Conservation (phyloP, 176 grass and related monocot species). For the Themeda triandra region DNA sequence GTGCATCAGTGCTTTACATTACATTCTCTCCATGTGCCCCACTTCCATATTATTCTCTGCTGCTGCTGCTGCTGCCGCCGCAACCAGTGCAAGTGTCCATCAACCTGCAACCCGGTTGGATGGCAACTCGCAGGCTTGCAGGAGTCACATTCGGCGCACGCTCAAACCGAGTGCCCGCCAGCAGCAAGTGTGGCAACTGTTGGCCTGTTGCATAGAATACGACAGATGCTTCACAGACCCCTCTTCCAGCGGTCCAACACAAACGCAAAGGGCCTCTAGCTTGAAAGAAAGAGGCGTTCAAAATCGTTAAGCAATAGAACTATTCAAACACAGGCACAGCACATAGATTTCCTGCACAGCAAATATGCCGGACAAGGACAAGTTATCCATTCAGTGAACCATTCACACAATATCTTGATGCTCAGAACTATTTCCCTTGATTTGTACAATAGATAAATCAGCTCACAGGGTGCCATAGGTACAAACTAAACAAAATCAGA, state of each 20-base stretch:
- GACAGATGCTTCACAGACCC: neutral
- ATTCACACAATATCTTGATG: neutral
- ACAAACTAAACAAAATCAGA: neutral
- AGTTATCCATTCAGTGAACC: neutral
- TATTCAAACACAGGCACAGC: neutral
- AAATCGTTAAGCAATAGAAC: neutral
- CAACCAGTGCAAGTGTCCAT: conserved; percentile 7
- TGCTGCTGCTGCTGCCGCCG: neutral
- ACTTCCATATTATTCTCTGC: neutral
- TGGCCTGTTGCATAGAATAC: neutral
- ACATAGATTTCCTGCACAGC: no score
- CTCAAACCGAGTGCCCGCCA: neutral
- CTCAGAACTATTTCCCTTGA: neutral
- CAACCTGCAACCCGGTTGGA: neutral
- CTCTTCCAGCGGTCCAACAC: neutral
- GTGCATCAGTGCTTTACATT: neutral
- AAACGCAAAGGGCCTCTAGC: neutral
- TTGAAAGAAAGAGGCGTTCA: neutral
- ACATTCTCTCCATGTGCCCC: neutral
- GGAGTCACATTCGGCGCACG: neutral
- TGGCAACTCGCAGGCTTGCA: neutral
- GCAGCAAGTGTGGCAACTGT: neutral
- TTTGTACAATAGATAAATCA: neutral
- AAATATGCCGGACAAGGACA: neutral
- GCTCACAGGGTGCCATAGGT: neutral